Evolutionary conservation across 1,284 basidiomycete species (phyloP), one percentile per base, ranked within the genome.

Genomic region (Ustilago shanxiensis): DNA sequence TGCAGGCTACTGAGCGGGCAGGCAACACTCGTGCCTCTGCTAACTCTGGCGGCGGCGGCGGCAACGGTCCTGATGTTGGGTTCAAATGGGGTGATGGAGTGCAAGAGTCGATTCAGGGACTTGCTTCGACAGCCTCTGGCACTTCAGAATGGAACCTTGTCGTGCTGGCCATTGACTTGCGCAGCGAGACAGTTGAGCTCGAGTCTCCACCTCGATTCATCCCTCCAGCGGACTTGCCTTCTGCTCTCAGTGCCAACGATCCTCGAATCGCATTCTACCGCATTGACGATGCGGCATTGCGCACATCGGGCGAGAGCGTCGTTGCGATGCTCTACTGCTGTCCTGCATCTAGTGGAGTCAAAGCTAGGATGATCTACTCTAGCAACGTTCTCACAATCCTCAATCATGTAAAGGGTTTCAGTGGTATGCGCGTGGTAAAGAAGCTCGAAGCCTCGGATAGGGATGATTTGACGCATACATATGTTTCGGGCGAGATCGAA

Each of bases 311-410:
- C 50, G 66, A 73, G 62, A 77, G 67, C 53, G 72, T 76, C 4
- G 71, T 82, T 13, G 79, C 77, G 9, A 73, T 79, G 70, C 79
- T 82, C 52, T 82, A 82, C 64, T 76, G 71, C 69, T 82, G 81
- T 47, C 81, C 81, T 2, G 59, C 67, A 0, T 63, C 62, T 13
- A 81, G 75, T 50, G 70, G 77, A 18, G 72, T 82, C 53, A 77
- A 79, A 50, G 60, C 72, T 31, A 56, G 77, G 29, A 82, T 82
- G 81, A 63, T 82, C 45, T 82, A 82, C 55, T 76, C 74, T 51
- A 65, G 62, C 65, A 81, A 81, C 52, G 67, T 82, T 37, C 56
- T 80, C 3, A 67, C 65, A 50, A 69, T 70, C 18, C 39, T 74
- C 10, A 73, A 77, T 56, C 72, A 73, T 39, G 78, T 80, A 33